Conservation (phyloP, 805 yeast genomes). For the Saccharomycopsis sp. region DNA sequence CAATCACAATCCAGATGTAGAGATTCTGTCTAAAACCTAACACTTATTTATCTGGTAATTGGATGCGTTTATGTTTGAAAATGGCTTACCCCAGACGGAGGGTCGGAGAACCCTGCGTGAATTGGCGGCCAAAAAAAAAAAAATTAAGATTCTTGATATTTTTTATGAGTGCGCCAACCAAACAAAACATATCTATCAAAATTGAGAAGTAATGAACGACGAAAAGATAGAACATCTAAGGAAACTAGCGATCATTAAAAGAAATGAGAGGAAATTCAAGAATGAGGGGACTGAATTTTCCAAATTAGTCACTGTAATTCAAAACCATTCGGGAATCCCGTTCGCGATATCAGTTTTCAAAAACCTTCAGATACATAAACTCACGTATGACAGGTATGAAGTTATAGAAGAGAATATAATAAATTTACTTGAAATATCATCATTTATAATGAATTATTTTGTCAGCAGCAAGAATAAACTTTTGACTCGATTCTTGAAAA, state of each 20-base stretch:
- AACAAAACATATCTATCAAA: no score
- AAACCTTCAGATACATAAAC: not conserved
- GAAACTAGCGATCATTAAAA: conserved; percentile 5
- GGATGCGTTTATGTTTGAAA: no score
- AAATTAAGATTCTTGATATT: no score
- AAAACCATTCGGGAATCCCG: conserved; percentile 17
- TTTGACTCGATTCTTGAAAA: conserved; percentile 1
- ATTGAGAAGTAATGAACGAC: no score
- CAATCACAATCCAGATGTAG: no score
- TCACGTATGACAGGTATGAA: conserved; percentile 8
- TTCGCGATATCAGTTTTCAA: conserved; percentile 5
- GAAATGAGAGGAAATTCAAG: not conserved
- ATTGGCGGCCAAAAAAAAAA: no score
- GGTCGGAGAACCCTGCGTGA: no score
- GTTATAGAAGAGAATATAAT: conserved; percentile 14
- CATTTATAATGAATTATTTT: conserved; percentile 14
- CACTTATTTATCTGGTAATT: no score
- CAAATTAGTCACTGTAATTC: conserved; percentile 2
- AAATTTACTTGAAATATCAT: conserved; percentile 15
- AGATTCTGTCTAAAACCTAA: no score
- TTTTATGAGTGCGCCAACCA: no score
- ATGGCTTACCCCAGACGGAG: no score
- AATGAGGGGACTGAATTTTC: not conserved
- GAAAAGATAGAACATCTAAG: conserved; percentile 14
- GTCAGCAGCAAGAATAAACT: conserved; percentile 1